Evolutionary conservation across 2,329 filamentous ascomycete species (phyloP).

Genomic region (Phaeoacremonium minimum): DNA sequence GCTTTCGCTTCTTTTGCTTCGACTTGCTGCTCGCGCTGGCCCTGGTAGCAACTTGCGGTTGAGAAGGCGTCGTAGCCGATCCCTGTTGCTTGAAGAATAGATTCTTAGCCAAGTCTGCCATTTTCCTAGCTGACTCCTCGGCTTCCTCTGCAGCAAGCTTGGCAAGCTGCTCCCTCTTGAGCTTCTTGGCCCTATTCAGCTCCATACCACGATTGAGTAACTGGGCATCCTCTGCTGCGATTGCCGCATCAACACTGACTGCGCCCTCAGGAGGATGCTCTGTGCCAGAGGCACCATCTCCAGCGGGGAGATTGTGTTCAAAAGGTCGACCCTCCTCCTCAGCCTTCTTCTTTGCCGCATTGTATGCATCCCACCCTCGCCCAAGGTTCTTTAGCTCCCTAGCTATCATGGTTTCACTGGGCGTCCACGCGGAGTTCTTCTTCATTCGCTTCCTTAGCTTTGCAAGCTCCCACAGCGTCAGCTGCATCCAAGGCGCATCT

Average conservation of each 20-base stretch:
- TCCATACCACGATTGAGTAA: constrained; percentile 72
- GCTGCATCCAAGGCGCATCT: constrained; percentile 61
- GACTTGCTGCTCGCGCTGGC: constrained; percentile 11
- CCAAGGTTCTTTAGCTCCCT: constrained; percentile 69
- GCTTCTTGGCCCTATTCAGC: constrained; percentile 72
- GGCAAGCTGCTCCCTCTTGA: constrained; percentile 62
- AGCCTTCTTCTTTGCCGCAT: constrained; percentile 58
- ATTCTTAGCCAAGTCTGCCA: constrained; percentile 20
- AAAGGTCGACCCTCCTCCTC: constrained; percentile 63
- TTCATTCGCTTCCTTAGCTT: constrained; percentile 81
- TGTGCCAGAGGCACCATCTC: constrained; percentile 46
- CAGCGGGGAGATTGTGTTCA: constrained; percentile 35
- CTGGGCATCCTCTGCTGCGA: constrained; percentile 57
- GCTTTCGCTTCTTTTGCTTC: constrained; percentile 27
- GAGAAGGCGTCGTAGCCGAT: background rate
- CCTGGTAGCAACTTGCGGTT: constrained; percentile 9
- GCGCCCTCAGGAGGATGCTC: constrained; percentile 55
- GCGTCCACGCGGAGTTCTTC: constrained; percentile 83
- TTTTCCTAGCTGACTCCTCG: constrained; percentile 27
- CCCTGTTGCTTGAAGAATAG: constrained; percentile 16
- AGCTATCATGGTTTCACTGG: constrained; percentile 81
- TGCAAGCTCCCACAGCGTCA: constrained; percentile 62
- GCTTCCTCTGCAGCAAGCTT: constrained; percentile 60
- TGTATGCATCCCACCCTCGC: constrained; percentile 60
- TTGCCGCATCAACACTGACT: constrained; percentile 48